phyloP scores from a whole-genome alignment of 2,329 filamentous ascomycete species.

The Falciphora oryzae region DNA sequence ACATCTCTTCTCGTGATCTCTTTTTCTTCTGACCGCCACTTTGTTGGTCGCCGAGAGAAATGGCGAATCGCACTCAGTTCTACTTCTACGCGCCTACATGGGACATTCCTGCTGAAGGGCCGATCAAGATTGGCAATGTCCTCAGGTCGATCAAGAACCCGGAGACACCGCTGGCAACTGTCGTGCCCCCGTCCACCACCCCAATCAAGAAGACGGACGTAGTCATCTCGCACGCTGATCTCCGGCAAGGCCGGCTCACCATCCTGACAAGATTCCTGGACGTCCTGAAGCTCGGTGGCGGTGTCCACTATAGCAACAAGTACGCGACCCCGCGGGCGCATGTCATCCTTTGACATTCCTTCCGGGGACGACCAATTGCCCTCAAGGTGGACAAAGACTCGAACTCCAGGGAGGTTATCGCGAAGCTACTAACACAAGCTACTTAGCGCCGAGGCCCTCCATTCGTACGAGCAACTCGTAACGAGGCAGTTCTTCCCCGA shows the following conservation, averaged over 20 bases:
- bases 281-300: not conserved
- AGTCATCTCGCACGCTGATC: not conserved
- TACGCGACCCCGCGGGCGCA: too few species aligned
- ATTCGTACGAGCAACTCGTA: not conserved
- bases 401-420: too few species aligned
- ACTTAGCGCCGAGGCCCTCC: too few species aligned
- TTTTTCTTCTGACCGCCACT: too few species aligned
- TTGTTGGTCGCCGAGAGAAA: too few species aligned
- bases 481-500: not conserved
- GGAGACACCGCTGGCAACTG: not conserved
- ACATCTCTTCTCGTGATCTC: too few species aligned
- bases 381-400: too few species aligned
- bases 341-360: too few species aligned
- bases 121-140: not conserved
- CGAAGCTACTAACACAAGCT: too few species aligned
- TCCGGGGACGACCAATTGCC: too few species aligned
- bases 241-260: not conserved
- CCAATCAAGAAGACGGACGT: not conserved
- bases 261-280: not conserved
- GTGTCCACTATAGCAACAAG: not conserved
- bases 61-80: not conserved
- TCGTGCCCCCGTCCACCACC: not conserved
- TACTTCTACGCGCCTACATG: not conserved
- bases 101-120: not conserved
- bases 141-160: not conserved